phyloP scores from a whole-genome alignment of 345 rosid species.

The Populus ilicifolia region DNA sequence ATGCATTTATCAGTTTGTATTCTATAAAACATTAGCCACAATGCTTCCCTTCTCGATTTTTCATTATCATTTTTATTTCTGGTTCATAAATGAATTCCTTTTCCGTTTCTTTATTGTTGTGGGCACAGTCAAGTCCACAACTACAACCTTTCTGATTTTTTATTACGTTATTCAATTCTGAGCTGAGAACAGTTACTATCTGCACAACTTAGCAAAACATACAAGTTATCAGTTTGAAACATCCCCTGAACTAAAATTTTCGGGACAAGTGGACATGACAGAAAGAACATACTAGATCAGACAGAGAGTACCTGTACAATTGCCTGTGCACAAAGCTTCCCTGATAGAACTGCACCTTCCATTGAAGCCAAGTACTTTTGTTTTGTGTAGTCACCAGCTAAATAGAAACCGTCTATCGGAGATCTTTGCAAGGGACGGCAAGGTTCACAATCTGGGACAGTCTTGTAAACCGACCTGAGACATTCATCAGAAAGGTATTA shows the following conservation, averaged over 20 bases:
- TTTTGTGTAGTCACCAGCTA: conserved; percentile 92
- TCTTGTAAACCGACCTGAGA: conserved; percentile 91
- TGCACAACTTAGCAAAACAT: not conserved
- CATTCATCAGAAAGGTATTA: conserved; percentile 6
- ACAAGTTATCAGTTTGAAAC: too few species aligned
- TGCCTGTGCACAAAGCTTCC: conserved; percentile 85
- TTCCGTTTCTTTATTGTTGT: not conserved
- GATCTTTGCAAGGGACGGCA: conserved; percentile 92
- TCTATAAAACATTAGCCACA: not conserved
- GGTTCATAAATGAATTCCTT: not conserved
- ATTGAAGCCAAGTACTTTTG: conserved; percentile 96
- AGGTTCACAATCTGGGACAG: conserved; percentile 81
- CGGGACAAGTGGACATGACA: not conserved
- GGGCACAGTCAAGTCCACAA: not conserved
- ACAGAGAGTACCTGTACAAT: conserved; percentile 57
- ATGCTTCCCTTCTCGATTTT: not conserved
- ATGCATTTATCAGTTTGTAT: not conserved
- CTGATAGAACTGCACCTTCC: conserved; percentile 96
- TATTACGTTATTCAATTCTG: not conserved
- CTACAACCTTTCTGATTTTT: not conserved
- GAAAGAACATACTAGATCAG: not conserved
- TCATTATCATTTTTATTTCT: not conserved
- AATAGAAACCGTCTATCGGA: conserved; percentile 77
- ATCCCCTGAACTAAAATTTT: not conserved
- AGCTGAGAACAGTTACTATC: not conserved